Evolutionary conservation across 331 rosid genomes (phyloP).

Genomic region (Telfairia occidentalis): DNA sequence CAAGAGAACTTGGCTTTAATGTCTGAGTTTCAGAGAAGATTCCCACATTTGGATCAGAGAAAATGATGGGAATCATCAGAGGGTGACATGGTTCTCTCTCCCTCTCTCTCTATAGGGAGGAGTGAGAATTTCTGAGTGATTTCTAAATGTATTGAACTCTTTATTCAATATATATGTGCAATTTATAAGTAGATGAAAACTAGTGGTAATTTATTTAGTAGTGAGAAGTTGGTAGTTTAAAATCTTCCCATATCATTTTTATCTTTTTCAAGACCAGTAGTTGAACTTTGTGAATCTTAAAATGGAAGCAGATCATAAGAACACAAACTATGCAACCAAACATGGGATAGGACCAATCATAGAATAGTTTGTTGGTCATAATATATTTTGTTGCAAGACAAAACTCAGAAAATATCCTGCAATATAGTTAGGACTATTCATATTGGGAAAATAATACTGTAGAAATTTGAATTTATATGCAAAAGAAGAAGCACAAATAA

Average conservation of each 20-base stretch:
- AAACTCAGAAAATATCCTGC: not conserved
- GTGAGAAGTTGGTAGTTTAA: not conserved
- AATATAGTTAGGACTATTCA: not conserved
- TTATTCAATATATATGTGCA: not conserved
- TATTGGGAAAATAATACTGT: not conserved
- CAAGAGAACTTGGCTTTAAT: conserved; percentile 33
- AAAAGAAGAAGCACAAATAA: not conserved
- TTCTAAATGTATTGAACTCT: not conserved
- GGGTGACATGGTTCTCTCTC: not conserved
- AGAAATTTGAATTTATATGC: not conserved
- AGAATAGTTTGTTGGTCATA: not conserved
- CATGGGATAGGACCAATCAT: not conserved
- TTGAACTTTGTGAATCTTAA: not conserved
- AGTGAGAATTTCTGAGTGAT: conserved; percentile 1
- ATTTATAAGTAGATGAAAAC: not conserved
- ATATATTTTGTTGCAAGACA: not conserved
- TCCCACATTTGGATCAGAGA: conserved; percentile 20
- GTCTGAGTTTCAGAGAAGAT: conserved; percentile 24
- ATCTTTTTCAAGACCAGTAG: not conserved
- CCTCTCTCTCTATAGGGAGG: not conserved
- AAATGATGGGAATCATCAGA: conserved; percentile 1
- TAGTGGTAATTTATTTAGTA: not conserved
- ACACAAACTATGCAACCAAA: not conserved
- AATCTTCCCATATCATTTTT: not conserved
- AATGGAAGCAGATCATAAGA: not conserved